phyloP scores from a whole-genome alignment of 169 alveolate genomes.

The Eimeria praecox region DNA sequence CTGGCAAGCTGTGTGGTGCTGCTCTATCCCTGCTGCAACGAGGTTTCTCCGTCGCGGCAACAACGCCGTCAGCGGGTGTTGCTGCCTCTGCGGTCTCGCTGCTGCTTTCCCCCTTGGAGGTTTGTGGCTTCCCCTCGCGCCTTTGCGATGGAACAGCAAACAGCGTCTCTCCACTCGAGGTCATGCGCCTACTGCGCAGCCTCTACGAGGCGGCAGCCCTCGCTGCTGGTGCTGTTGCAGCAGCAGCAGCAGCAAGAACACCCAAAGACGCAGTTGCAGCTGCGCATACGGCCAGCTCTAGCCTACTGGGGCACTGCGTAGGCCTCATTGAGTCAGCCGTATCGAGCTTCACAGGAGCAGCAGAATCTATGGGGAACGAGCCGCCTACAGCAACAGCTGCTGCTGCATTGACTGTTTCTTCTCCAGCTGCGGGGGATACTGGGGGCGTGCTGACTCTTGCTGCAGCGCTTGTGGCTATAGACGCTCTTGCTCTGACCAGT shows the following conservation, averaged over 20 bases:
- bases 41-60: conserved; percentile 50
- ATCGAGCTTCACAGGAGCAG: background rate
- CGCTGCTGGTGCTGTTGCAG: conserved; percentile 30
- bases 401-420: background rate
- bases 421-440: conserved; percentile 12
- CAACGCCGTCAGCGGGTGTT: background rate
- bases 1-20: background rate
- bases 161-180: conserved; percentile 25
- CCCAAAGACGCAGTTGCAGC: background rate
- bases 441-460: conserved; percentile 64
- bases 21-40: conserved; percentile 56
- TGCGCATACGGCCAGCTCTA: conserved; percentile 8
- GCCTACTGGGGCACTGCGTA: conserved; percentile 31
- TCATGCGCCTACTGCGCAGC: conserved; percentile 39
- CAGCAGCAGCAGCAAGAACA: conserved; percentile 21
- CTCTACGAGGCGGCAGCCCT: conserved; percentile 46
- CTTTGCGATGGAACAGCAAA: conserved; percentile 3
- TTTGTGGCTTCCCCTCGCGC: background rate
- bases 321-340: conserved; percentile 24
- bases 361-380: background rate
- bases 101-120: conserved; percentile 14
- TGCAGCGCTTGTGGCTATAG: conserved; percentile 59
- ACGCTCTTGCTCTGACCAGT: conserved; percentile 9
- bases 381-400: background rate
- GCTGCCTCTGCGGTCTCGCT: conserved; percentile 31